Base-by-base conservation (phyloP, 768 basidiomycete species). In the Naganishia antarctica region DNA sequence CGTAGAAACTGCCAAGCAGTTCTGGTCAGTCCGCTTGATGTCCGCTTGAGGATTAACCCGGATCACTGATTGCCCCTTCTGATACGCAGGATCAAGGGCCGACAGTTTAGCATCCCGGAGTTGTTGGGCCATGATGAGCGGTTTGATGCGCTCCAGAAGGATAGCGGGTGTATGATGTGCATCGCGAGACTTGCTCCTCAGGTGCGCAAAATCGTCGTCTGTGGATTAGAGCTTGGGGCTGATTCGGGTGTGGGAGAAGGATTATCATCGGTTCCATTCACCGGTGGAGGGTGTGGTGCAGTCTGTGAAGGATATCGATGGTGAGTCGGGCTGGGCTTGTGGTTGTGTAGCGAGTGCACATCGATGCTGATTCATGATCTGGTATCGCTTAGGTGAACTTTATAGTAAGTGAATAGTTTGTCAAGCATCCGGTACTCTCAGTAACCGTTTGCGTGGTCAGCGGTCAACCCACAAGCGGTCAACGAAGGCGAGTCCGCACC, bases 181-280 rank as follows among this genome's bases (percentile, higher is more conserved):
- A 84, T 87, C 63, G 86, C 87, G 76, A 81, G 89, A 58, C 83
- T 91, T 18, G 88, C 90, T 0, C 90, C 88, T 0, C 72, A 73
- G n/a, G 65, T 60, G n/a, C 13, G 46, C n/a, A n/a, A n/a, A n/a
- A n/a, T n/a, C n/a, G n/a, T n/a, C n/a, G n/a, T n/a, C n/a, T n/a
- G n/a, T n/a, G n/a, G n/a, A n/a, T n/a, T n/a, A n/a, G n/a, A n/a
- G n/a, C n/a, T n/a, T n/a, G n/a, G n/a, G n/a, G n/a, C n/a, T n/a
- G n/a, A n/a, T n/a, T n/a, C n/a, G n/a, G n/a, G n/a, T n/a, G n/a
- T n/a, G n/a, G n/a, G n/a, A n/a, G n/a, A n/a, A 85, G 9, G 89
- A 90, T 72, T 90, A 90, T 70, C 89, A 90, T 72, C 84, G 88
- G 15, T 89, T 87, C 81, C 88, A 89, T 67, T 83, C 83, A 34